Conservation (phyloP, 495 filamentous ascomycete genomes). For the Penicillium roqueforti region DNA sequence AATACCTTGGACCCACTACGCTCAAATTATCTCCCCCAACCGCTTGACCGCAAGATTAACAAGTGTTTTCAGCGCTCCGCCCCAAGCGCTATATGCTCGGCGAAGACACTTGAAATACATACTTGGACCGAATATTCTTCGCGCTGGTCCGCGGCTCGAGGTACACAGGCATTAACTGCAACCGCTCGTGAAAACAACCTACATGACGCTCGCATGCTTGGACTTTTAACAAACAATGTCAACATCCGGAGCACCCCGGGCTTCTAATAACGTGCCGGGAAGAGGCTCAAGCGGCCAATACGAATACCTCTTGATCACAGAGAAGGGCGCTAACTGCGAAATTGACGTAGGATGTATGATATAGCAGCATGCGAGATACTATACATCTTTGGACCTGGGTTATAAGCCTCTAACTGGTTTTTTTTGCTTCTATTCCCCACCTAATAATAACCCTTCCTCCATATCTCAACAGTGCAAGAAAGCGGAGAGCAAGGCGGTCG, state of each 20-base stretch:
- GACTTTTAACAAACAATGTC: neutral
- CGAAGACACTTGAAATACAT: neutral
- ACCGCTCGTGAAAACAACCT: neutral
- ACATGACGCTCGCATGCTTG: neutral
- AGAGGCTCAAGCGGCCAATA: neutral
- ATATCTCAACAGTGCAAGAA: neutral
- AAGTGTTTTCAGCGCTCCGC: conserved; percentile 2
- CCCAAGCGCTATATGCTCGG: conserved; percentile 1
- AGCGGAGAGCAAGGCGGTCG: conserved; percentile 6
- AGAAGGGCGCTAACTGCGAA: neutral
- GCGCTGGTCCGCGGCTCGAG: neutral
- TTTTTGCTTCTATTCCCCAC: neutral
- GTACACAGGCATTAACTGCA: neutral
- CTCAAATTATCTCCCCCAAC: conserved; percentile 21
- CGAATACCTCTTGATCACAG: neutral
- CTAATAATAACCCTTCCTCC: neutral
- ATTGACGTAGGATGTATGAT: neutral
- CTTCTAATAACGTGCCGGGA: neutral
- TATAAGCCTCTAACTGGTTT: neutral
- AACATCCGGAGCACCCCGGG: neutral
- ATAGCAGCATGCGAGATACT: neutral
- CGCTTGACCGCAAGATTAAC: conserved; percentile 28
- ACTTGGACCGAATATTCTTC: neutral
- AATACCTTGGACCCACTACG: conserved; percentile 22
- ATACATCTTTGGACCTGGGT: neutral